A percentile compares a stretch with the other conserved stretches of the same genome.
phyloP scores from a whole-genome alignment of 495 filamentous ascomycete genomes.

The Lindgomyces ingoldianus region DNA sequence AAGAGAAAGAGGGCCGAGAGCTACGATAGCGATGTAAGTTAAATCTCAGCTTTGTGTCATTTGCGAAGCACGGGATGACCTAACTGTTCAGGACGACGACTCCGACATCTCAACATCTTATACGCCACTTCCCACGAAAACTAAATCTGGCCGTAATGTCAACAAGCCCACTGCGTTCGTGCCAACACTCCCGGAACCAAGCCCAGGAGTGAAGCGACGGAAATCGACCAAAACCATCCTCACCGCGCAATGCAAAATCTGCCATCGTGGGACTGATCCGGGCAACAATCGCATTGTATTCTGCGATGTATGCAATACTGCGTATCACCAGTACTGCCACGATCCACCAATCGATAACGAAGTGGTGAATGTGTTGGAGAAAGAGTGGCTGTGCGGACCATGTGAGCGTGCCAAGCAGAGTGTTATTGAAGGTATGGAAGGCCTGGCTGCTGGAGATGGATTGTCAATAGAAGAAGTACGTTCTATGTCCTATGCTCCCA shows the following conservation, averaged over 20 bases:
- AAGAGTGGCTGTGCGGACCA: constrained; percentile 74
- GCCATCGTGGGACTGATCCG: constrained; percentile 74
- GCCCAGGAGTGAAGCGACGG: constrained; percentile 48
- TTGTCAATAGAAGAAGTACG: constrained; percentile 40
- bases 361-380: constrained; percentile 64
- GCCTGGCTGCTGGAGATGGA: constrained; percentile 49
- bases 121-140: constrained; percentile 62
- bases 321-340: constrained; percentile 92
- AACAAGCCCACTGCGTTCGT: constrained; percentile 72
- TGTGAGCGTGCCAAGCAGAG: constrained; percentile 52
- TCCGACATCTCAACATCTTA: constrained; percentile 54
- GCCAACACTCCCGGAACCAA: constrained; percentile 54
- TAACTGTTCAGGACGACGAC: constrained; percentile 37
- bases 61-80: not conserved
- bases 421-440: constrained; percentile 27
- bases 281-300: constrained; percentile 86
- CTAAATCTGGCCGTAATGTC: constrained; percentile 81
- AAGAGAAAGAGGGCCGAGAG: constrained; percentile 46
- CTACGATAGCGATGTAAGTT: constrained; percentile 33
- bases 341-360: constrained; percentile 75
- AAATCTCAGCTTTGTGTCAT: not conserved
- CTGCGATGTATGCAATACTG: constrained; percentile 85
- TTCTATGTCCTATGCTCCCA: not conserved
- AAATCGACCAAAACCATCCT: constrained; percentile 47
- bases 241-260: constrained; percentile 68